Evolutionary conservation across 2,329 filamentous ascomycete species (phyloP).

Genomic region (Aspergillus versicolor): DNA sequence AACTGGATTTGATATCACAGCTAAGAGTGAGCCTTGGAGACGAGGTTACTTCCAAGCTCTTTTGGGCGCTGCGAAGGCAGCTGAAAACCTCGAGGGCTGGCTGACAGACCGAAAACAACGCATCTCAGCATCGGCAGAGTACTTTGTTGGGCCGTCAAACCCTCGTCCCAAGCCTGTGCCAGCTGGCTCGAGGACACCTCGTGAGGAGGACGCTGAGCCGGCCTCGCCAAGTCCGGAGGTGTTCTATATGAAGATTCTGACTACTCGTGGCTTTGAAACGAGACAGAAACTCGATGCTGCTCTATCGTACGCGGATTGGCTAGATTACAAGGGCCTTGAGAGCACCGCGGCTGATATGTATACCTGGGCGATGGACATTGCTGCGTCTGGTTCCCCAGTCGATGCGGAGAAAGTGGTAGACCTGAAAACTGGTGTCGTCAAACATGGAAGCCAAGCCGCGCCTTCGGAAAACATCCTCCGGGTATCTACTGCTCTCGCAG

Average conservation of each 20-base stretch:
- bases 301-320: conserved; percentile 78
- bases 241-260: conserved; percentile 79
- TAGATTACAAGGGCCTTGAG: conserved; percentile 70
- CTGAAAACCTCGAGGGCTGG: conserved; percentile 80
- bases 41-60: conserved; percentile 81
- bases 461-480: conserved; percentile 74
- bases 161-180: conserved; percentile 73
- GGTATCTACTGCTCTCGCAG: conserved; percentile 73
- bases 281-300: conserved; percentile 79
- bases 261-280: conserved; percentile 74
- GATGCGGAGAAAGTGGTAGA: conserved; percentile 56
- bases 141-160: conserved; percentile 80
- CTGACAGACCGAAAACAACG: conserved; percentile 67
- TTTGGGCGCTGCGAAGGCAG: conserved; percentile 71
- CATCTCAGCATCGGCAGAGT: conserved; percentile 68
- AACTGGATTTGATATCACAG: conserved; percentile 66
- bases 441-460: conserved; percentile 51
- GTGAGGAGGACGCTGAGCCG: conserved; percentile 71
- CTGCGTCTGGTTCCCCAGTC: conserved; percentile 55
- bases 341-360: conserved; percentile 71
- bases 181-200: conserved; percentile 62
- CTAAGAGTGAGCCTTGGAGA: conserved; percentile 79
- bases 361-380: conserved; percentile 72
- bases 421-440: conserved; percentile 62
- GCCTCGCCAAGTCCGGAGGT: conserved; percentile 70